These are phyloP conservation scores for Ceratocystis destructans DNA, from an alignment of 2,329 filamentous ascomycete genomes.

Conservation along the genomic window DNA sequence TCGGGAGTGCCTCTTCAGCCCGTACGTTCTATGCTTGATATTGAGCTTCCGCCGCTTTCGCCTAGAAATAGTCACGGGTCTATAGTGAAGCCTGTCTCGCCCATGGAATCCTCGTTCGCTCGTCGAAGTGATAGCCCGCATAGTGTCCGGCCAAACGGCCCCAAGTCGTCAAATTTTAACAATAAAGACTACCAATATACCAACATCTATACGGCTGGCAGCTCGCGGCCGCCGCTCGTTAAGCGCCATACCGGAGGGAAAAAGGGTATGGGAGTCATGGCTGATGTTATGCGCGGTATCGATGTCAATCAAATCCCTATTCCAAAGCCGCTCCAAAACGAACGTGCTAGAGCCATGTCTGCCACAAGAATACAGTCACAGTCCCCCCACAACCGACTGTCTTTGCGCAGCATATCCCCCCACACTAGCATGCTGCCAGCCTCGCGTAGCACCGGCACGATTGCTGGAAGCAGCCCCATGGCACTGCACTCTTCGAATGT, in stretches of 20 bases:
- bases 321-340: constrained; percentile 32
- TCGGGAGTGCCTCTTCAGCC: constrained; percentile 33
- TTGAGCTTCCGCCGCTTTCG: constrained; percentile 25
- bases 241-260: constrained; percentile 38
- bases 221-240: constrained; percentile 33
- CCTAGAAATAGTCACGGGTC: constrained; percentile 12
- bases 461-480: constrained; percentile 20
- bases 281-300: constrained; percentile 40
- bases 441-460: constrained; percentile 25
- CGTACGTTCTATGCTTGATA: constrained; percentile 41
- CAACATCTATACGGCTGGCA: constrained; percentile 40
- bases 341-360: constrained; percentile 21
- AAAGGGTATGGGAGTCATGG: constrained; percentile 31
- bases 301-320: constrained; percentile 39
- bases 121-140: constrained; percentile 13
- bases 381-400: constrained; percentile 38
- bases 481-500: constrained; percentile 25
- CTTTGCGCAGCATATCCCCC: constrained; percentile 31
- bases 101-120: constrained; percentile 8
- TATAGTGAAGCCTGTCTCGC: constrained; percentile 15
- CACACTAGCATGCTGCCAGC: constrained; percentile 25
- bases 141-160: constrained; percentile 26
- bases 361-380: constrained; percentile 35
- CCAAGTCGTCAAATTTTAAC: constrained; percentile 29
- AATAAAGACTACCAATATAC: constrained; percentile 45